Base-by-base conservation (phyloP, 768 basidiomycete genomes). In the Leccinum rimulosum region DNA sequence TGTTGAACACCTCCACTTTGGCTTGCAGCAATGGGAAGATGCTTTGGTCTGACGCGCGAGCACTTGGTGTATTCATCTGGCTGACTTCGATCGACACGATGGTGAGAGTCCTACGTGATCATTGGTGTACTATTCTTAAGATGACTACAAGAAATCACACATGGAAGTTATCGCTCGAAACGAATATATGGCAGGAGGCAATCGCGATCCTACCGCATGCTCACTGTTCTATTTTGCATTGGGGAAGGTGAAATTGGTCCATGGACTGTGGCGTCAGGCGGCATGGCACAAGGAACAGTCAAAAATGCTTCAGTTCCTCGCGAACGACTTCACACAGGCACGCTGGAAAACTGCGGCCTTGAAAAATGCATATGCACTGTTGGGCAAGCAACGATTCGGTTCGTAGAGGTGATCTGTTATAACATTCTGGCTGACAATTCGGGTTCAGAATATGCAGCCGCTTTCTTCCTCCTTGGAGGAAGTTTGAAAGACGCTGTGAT, bases 171-270 rank as follows among this genome's bases (percentile, higher is more conserved):
- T 99, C 62, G 97, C 95, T 7, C 84, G 95, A 31, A 95, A 95
- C 66, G 88, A 95, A 70, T 99, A 93, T 72, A 90, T 95, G 86
- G 81, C 84, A 6, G 88, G 88, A 3, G 93, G 95, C 17, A 81
- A 82, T 56, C 87, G 94, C 6, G 95, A 99, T 74, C 97, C 97
- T 6, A 89, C 88, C 5, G 75, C 84, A 7, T 95, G 95, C 66
- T 95, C 92, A 6, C 77, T 99, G 47, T 91, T 89, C 72, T 99
- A 98, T 73, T 97, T 99, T 65, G 95, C 97, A 3, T 76, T 99
- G 12, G 91, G 93, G 14, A 98, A 98, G 70, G 82, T 84, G 58
- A 94, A 93, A 67, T 82, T 98, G 10, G 94, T 99, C 0, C 91
- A 94, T 61, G 93, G 95, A 6, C 79, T 99, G 12, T 99, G 97